These are phyloP conservation scores for Penicillium concentricum DNA, from an alignment of 2,329 filamentous ascomycete genomes.

Conservation along the genomic window DNA sequence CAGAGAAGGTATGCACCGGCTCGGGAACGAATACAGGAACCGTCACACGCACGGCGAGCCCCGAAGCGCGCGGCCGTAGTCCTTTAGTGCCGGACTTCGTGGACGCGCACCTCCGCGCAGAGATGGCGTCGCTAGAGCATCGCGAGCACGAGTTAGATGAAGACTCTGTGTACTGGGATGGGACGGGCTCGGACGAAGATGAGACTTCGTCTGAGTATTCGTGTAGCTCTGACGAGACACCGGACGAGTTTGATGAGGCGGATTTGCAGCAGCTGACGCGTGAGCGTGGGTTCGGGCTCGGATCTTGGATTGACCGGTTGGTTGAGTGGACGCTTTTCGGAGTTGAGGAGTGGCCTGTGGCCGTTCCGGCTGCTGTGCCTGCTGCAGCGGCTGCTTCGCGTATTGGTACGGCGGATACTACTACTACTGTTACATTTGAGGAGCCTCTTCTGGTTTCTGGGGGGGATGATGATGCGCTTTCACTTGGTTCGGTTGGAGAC, in stretches of 20 bases:
- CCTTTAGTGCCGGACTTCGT: constrained; percentile 51
- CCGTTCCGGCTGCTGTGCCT: constrained; percentile 1
- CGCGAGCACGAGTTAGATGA: constrained; percentile 16
- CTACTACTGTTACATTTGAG: constrained; percentile 26
- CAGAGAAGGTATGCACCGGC: neutral
- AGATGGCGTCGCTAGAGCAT: constrained; percentile 36
- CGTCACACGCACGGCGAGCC: constrained; percentile 7
- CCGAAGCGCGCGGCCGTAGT: constrained; percentile 17
- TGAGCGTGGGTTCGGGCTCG: constrained; percentile 55
- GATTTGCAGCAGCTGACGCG: constrained; percentile 54
- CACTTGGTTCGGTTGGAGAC: constrained; percentile 10
- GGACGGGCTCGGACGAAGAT: constrained; percentile 10
- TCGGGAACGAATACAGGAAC: neutral
- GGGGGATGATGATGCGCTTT: constrained; percentile 11
- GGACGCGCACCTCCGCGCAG: constrained; percentile 42
- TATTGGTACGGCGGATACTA: constrained; percentile 21
- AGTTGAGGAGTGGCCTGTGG: constrained; percentile 46
- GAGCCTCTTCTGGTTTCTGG: constrained; percentile 6
- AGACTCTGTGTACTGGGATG: constrained; percentile 15
- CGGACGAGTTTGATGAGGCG: constrained; percentile 50
- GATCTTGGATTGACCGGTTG: constrained; percentile 56
- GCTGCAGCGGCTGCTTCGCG: constrained; percentile 3
- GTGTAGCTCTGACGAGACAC: constrained; percentile 14
- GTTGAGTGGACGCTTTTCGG: constrained; percentile 59
- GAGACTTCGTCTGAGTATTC: constrained; percentile 36